A percentile compares a stretch with the other conserved stretches of the same genome.
phyloP scores from a whole-genome alignment of 1,139 yeast genomes.

The Yamadazyma atmosphaerica region DNA sequence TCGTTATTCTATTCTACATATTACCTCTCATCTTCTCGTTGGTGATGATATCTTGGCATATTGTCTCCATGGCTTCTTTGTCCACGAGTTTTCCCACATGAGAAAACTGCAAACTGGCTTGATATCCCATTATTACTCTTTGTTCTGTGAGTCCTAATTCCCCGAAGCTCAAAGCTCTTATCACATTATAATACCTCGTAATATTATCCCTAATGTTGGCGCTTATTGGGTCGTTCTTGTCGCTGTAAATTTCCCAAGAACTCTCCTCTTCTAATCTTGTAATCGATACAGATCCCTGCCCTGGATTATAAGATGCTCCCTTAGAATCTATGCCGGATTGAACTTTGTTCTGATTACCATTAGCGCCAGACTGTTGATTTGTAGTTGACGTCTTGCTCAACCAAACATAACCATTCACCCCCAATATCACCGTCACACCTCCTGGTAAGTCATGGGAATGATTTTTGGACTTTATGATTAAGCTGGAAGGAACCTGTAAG shows the following conservation, averaged over 20 bases:
- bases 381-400: constrained; percentile 63
- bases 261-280: constrained; percentile 92
- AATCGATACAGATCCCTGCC: constrained; percentile 65
- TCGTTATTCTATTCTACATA: constrained; percentile 3
- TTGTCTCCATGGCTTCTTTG: constrained; percentile 68
- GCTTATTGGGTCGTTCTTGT: constrained; percentile 74
- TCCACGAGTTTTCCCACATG: constrained; percentile 74
- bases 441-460: constrained; percentile 90
- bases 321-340: constrained; percentile 42
- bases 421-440: constrained; percentile 82
- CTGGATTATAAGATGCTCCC: constrained; percentile 55
- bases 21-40: constrained; percentile 74
- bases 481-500: constrained; percentile 74
- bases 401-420: constrained; percentile 96
- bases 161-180: constrained; percentile 75
- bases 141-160: constrained; percentile 87
- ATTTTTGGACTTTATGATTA: constrained; percentile 80
- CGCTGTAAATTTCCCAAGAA: constrained; percentile 94
- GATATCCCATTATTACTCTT: constrained; percentile 79
- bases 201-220: constrained; percentile 67
- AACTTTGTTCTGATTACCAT: constrained; percentile 26
- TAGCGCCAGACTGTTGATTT: constrained; percentile 12
- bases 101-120: constrained; percentile 79
- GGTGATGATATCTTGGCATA: constrained; percentile 75
- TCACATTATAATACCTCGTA: constrained; percentile 80